Percentiles rank a stretch among this genome's conserved stretches.
Conservation (phyloP, 164 flowering plant species). For the Vitis vinifera region ASM3070453v1 NC_081813.1:2066001-2066500, state of each 20-base stretch:
- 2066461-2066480: too few species aligned
- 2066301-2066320: too few species aligned
- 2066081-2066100: neutral
- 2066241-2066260: slow-evolving; percentile 70
- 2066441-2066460: too few species aligned
- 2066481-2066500: too few species aligned
- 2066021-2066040: slow-evolving; percentile 68
- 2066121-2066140: slow-evolving; percentile 4
- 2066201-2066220: slow-evolving; percentile 69
- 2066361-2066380: neutral
- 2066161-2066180: slow-evolving; percentile 65
- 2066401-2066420: neutral
- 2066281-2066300: neutral
- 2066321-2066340: neutral
- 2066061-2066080: neutral
- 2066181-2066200: slow-evolving; percentile 87
- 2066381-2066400: neutral
- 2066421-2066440: neutral
- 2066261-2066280: neutral
- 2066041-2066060: slow-evolving; percentile 30
- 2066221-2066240: slow-evolving; percentile 82
- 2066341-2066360: neutral
- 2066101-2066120: neutral
- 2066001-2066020: slow-evolving; percentile 56
- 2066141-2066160: neutral